phyloP scores from a whole-genome alignment of 1,284 basidiomycete genomes.

The Rhodotorula sp. region DNA sequence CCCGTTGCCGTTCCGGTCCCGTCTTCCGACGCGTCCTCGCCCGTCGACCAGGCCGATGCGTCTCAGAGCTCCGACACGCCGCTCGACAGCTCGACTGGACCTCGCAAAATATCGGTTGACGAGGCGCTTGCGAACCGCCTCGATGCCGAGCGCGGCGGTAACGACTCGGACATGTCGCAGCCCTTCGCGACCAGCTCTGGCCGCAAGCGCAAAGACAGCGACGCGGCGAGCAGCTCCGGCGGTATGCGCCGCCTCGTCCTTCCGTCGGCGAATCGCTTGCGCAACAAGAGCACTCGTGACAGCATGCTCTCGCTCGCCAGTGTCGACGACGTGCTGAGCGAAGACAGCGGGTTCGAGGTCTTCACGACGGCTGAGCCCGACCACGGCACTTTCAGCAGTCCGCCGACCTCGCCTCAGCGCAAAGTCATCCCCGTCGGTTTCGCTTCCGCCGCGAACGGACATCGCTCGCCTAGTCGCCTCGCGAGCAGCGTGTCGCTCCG shows the following conservation, averaged over 20 bases:
- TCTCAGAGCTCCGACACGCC: too few species aligned
- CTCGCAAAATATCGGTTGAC: too few species aligned
- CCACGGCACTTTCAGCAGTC: background rate
- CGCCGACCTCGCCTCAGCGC: background rate
- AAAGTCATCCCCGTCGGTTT: background rate
- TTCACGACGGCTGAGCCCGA: background rate
- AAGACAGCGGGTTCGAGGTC: background rate
- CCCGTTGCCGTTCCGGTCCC: too few species aligned
- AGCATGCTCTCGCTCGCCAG: constrained; percentile 1
- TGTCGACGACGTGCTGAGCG: constrained; percentile 10
- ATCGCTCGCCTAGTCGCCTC: constrained; percentile 9
- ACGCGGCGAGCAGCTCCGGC: background rate
- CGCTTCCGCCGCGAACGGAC: background rate
- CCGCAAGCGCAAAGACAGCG: constrained; percentile 1
- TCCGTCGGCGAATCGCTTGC: constrained; percentile 2
- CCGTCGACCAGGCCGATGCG: too few species aligned
- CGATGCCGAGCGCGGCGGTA: too few species aligned
- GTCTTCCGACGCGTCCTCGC: too few species aligned
- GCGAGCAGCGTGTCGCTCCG: background rate
- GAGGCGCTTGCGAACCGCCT: too few species aligned
- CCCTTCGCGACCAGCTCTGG: background rate
- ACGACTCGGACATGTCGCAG: background rate
- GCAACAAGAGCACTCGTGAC: background rate
- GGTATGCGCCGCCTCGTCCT: constrained; percentile 18
- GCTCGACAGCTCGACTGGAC: too few species aligned